These are phyloP conservation scores for Scleroderma bovista DNA, from an alignment of 768 basidiomycete genomes.

Conservation along the genomic window DNA sequence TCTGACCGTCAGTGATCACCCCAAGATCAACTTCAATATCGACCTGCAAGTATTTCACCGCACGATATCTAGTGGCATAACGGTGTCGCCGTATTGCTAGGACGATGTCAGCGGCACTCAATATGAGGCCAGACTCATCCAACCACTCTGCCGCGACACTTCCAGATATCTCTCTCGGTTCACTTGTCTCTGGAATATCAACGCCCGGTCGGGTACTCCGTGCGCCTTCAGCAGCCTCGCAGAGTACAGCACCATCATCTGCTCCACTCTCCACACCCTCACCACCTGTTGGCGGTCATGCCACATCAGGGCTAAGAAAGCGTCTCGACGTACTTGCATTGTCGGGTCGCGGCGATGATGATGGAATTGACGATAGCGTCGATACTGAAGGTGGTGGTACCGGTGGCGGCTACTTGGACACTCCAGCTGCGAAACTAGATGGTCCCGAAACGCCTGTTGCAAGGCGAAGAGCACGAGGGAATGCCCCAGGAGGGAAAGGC, in stretches of 20 bases:
- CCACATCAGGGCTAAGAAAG: constrained; percentile 28
- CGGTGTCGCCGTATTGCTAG: no score
- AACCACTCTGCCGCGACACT: constrained; percentile 39
- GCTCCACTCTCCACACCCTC: constrained; percentile 47
- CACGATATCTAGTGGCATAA: no score
- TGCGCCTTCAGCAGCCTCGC: constrained; percentile 45
- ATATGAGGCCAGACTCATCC: constrained; percentile 36
- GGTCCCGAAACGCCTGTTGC: constrained; percentile 47
- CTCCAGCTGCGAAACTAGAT: constrained; percentile 48
- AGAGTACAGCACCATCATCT: constrained; percentile 48
- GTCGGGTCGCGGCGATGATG: constrained; percentile 30
- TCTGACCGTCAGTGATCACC: no score
- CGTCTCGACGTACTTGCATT: constrained; percentile 37
- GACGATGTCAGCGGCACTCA: constrained; percentile 41
- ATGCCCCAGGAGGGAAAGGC: constrained; percentile 23
- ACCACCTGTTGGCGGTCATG: constrained; percentile 29
- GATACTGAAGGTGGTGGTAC: constrained; percentile 34
- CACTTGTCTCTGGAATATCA: constrained; percentile 47
- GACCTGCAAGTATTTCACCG: no score
- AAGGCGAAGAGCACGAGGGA: constrained; percentile 39
- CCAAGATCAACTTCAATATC: no score
- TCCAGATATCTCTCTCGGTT: constrained; percentile 59
- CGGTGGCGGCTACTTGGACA: constrained; percentile 45
- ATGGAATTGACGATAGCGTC: constrained; percentile 26
- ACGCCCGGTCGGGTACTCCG: constrained; percentile 44